Base-by-base conservation (phyloP, 805 yeast genomes). In the Kodamaea kakaduensis region DNA sequence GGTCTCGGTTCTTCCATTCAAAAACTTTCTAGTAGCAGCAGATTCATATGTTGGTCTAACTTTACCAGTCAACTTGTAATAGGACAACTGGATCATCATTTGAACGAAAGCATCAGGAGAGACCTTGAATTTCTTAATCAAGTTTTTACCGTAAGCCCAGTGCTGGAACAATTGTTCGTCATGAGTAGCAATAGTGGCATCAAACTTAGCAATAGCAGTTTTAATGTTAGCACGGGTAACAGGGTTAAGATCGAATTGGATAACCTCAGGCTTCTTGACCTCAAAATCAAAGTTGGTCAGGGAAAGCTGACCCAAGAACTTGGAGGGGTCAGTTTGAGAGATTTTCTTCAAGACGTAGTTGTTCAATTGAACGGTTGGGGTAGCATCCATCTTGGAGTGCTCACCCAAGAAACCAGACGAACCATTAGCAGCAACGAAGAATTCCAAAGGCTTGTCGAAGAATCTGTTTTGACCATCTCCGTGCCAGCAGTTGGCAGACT, bases 361-460 rank as follows among this genome's bases (percentile, higher is more conserved):
- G 59, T 90, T 90, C 65, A 90, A 66, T 45, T 87, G 79, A 52
- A 86, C 77, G 19, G 96, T 90, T 54, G 97, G 95, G 7, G 96
- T 86, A 43, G 97, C 98, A 61, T 90, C 98, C 97, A 90, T 90
- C 69, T 78, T 84, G 15, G 97, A 87, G 68, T 90, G 98, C 67
- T 90, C 98, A 43, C 95, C 97, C 54, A 88, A 64, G 67, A 89
- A 90, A 1, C 97, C 97, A 6, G 96, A 85, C 44, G 78, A 71
- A 41, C 93, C 96, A 59, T 87, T 88, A 43, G 77, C 80, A 41
- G 84, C 68, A 36, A 90, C 78, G 48, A 88, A 74, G 58, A 86
- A 80, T 67, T 90, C 93, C 41, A 84, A 67, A 3, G 96, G 90
- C 69, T 90, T 90, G 69, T 90, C 97, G 59, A 75, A 90, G 69